A percentile compares a stretch with the other conserved stretches of the same genome.
These are phyloP conservation scores for Trichoderma atroviride DNA, from an alignment of 2,329 filamentous ascomycete genomes.

Conservation along the genomic window DNA sequence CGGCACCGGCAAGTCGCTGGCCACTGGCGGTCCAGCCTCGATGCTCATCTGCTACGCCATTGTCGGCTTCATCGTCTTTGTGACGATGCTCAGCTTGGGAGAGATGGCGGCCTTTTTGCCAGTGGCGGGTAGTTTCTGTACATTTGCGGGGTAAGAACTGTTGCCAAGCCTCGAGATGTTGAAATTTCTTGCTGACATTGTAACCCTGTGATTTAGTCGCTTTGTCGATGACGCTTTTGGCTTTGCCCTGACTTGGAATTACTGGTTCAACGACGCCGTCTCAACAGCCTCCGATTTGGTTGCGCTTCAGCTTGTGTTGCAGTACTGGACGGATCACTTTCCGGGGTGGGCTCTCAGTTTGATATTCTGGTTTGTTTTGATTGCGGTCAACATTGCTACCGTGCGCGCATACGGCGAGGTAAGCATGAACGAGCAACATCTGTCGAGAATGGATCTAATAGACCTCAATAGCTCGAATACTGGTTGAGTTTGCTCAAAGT, in stretches of 20 bases:
- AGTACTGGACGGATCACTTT: conserved; percentile 65
- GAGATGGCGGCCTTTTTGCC: conserved; percentile 61
- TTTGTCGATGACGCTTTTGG: conserved; percentile 58
- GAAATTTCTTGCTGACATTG: conserved; percentile 9
- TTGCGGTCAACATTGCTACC: conserved; percentile 45
- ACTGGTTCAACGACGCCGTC: conserved; percentile 67
- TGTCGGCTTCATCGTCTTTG: conserved; percentile 59
- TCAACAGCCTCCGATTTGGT: conserved; percentile 61
- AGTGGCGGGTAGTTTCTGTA: conserved; percentile 59
- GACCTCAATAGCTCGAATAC: conserved; percentile 53
- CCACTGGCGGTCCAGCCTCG: conserved; percentile 62
- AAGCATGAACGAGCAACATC: not conserved
- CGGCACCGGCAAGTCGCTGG: conserved; percentile 62
- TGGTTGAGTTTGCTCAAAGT: conserved; percentile 60
- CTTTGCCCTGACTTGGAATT: conserved; percentile 60
- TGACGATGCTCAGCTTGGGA: conserved; percentile 61
- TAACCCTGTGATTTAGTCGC: conserved; percentile 35
- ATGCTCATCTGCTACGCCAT: conserved; percentile 61
- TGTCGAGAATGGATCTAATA: conserved; percentile 32
- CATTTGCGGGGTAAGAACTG: conserved; percentile 43
- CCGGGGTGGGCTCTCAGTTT: conserved; percentile 65
- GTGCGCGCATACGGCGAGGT: conserved; percentile 43
- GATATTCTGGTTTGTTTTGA: conserved; percentile 61
- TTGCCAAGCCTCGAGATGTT: conserved; percentile 29
- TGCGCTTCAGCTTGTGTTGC: conserved; percentile 53